Evolutionary conservation across 768 basidiomycete species (phyloP), one percentile per base, ranked within the genome.

Genomic region (Pulveroboletus ravenelii): DNA sequence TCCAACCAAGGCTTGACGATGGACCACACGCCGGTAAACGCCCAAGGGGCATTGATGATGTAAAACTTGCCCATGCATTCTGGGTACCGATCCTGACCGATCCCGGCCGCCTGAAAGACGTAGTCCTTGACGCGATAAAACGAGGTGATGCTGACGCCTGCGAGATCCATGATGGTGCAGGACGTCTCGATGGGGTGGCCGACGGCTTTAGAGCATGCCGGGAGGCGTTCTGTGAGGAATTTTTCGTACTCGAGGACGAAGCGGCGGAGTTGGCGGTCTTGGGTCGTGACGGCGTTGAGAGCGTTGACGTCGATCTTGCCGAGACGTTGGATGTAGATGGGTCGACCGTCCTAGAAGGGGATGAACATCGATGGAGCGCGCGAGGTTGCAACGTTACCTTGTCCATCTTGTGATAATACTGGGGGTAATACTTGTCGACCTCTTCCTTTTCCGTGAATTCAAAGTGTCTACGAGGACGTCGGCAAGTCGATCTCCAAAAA

Each of bases 61-160:
- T 90, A 99, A 76, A 99, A 97, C 66, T 89, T 91, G 74, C 95
- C 95, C 95, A 97, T 92, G 57, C 78, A 82, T 69, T 95, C 91
- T 1, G 93, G 90, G 69, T 93, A 98, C 57, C 87, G 78, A 73
- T 96, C 81, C 69, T 96, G 93, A 10, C 91, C 90, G 68, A 99
- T 85, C 25, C 67, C 63, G 0, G 87, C 73, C 0, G 93, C 89
- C 18, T 79, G 69, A 54, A 76, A 78, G 38, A 98, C 87, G 74
- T 93, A 95, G 71, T 90, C 88, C 73, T 91, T 94, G 72, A 98
- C 93, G 62, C 80, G 81, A 69, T 86, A 93, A 66, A 97, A 98
- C 65, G 82, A 82, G 54, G 78, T 69, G 54, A 98, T 65, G 45
- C 78, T 75, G 36, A 87, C 84, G 59, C 75, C 74, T 20, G 82